Conservation (phyloP, 176 grass and related monocot species). For the Hordeum vulgare region DNA sequence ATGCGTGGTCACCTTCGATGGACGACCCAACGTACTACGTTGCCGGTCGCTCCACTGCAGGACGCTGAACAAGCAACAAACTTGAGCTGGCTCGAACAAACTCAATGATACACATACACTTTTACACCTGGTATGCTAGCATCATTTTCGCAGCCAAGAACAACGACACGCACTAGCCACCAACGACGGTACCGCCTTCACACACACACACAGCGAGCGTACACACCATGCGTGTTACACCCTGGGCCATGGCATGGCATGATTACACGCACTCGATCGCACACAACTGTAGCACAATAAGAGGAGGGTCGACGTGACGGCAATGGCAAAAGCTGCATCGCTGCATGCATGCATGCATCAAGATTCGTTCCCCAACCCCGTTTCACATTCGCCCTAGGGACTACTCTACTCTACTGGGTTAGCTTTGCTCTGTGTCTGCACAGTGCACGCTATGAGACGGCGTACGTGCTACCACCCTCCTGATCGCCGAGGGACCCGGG, state of each 20-base stretch:
- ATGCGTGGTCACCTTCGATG: too few species aligned
- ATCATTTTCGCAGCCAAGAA: not conserved
- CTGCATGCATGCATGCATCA: too few species aligned
- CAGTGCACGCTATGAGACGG: too few species aligned
- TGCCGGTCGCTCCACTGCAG: not conserved
- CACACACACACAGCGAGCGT: not conserved
- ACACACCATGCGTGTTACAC: not conserved
- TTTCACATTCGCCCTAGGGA: too few species aligned
- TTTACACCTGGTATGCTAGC: not conserved
- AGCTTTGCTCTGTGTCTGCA: too few species aligned
- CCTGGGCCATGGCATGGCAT: not conserved
- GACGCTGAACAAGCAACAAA: slow-evolving; percentile 21
- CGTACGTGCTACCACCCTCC: too few species aligned
- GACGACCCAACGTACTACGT: not conserved
- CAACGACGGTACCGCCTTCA: not conserved
- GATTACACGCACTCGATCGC: not conserved
- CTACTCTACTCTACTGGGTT: too few species aligned
- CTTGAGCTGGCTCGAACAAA: not conserved
- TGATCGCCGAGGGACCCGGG: too few species aligned
- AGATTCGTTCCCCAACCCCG: too few species aligned
- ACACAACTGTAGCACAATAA: not conserved
- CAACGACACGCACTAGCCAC: not conserved
- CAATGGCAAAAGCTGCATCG: too few species aligned
- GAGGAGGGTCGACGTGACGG: not conserved
- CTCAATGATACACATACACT: not conserved